phyloP scores from a whole-genome alignment of 495 filamentous ascomycete genomes.

The Aspergillus wentii region DNA sequence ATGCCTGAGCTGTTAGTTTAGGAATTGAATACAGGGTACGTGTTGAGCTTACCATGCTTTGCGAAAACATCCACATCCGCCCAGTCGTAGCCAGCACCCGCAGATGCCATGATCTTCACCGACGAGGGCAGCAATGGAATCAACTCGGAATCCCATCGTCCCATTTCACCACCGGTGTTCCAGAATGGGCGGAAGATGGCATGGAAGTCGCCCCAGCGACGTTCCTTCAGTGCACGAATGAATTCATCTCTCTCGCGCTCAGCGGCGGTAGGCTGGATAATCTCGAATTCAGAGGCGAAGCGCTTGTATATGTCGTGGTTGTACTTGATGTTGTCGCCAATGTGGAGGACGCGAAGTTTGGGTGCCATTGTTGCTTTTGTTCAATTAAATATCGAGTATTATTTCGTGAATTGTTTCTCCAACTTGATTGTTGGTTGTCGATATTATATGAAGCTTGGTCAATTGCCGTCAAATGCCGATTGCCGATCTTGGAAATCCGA shows the following conservation, averaged over 20 bases:
- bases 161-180: slow-evolving; percentile 78
- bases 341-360: slow-evolving; percentile 53
- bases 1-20: slow-evolving; percentile 41
- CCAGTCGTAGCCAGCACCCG: slow-evolving; percentile 76
- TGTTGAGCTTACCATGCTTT: slow-evolving; percentile 50
- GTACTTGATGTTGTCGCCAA: slow-evolving; percentile 66
- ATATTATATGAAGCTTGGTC: background rate
- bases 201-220: slow-evolving; percentile 64
- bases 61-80: slow-evolving; percentile 65
- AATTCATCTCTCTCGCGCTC: slow-evolving; percentile 55
- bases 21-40: background rate
- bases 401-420: background rate
- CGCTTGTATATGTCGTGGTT: slow-evolving; percentile 53
- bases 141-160: slow-evolving; percentile 67
- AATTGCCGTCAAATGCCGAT: slow-evolving; percentile 1
- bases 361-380: slow-evolving; percentile 14
- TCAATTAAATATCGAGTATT: background rate
- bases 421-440: background rate
- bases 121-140: slow-evolving; percentile 58
- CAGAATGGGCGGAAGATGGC: slow-evolving; percentile 75
- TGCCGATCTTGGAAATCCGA: background rate
- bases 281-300: slow-evolving; percentile 52
- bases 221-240: slow-evolving; percentile 55
- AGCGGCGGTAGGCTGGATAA: slow-evolving; percentile 48
- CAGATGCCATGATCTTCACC: slow-evolving; percentile 65